phyloP scores from a whole-genome alignment of 306 rosid genomes.

The Alnus rubra region DNA sequence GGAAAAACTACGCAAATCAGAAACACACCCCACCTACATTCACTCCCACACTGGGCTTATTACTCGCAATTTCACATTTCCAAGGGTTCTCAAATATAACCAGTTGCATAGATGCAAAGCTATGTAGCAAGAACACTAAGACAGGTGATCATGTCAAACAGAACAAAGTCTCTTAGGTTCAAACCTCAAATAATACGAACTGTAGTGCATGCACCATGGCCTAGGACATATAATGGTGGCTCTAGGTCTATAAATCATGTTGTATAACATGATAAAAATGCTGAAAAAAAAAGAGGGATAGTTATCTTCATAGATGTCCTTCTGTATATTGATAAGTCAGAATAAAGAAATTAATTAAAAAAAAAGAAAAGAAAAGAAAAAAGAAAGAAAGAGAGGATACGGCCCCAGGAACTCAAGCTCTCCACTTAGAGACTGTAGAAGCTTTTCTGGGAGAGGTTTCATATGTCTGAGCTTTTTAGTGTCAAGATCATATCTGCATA shows the following conservation, averaged over 20 bases:
- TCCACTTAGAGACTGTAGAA: slow-evolving; percentile 55
- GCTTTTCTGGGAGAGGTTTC: slow-evolving; percentile 59
- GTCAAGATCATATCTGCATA: slow-evolving; percentile 64
- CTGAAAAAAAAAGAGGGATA: background rate
- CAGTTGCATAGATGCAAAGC: no score
- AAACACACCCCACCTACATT: no score
- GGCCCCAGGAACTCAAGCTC: slow-evolving; percentile 85
- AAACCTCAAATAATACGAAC: slow-evolving; percentile 6
- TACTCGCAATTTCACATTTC: background rate
- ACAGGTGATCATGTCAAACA: slow-evolving; percentile 13
- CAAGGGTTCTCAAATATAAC: slow-evolving; percentile 11
- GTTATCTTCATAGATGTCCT: background rate
- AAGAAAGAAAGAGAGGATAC: slow-evolving; percentile 62
- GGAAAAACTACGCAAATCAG: slow-evolving; percentile 25
- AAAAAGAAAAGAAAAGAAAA: no score
- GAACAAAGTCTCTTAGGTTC: slow-evolving; percentile 3
- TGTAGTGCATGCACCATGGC: background rate
- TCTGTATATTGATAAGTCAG: background rate
- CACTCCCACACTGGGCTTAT: no score
- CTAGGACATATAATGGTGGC: background rate
- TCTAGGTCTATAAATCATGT: background rate
- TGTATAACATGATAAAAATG: background rate
- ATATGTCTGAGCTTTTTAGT: slow-evolving; percentile 70
- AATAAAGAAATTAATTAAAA: background rate
- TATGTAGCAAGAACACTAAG: no score